Base-by-base conservation (phyloP, 768 basidiomycete genomes). In the Mycena crocata region DNA sequence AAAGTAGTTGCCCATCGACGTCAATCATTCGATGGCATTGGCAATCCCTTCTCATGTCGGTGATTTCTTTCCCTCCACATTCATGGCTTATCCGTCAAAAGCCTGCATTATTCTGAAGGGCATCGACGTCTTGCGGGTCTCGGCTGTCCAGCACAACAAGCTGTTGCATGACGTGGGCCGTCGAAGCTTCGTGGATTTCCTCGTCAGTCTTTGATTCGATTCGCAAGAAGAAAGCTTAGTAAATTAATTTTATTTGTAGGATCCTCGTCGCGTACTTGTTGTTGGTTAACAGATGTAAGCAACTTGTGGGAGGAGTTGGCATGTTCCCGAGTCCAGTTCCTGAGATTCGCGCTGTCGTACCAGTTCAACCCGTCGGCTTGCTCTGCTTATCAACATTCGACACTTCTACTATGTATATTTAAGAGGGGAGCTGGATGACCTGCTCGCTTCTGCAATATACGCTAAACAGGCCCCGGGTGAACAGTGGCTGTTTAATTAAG, bases 311-410 rank as follows among this genome's bases (percentile, higher is more conserved):
- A 14, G n/a, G 14, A 23, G 23, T 35, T 23, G 7, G 19, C 9
- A n/a, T 26, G 37, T 42, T 39, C 51, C 23, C 19, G 49, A 30
- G 24, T 56, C 13, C 31, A 42, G 12, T 21, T 9, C 37, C 28
- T 35, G 40, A 73, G 68, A n/a, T 77, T 77, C 62, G 76, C 71
- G 34, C 69, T 78, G 23, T 57, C 73, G 6, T 73, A 78, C 73
- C 23, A 76, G 74, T 62, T 74, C 75, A 63, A 75, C 76, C 0
- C 73, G 76, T 6, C 72, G 76, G 23, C 70, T 77, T 23, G 72
- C 77, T 49, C 72, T 77, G 23, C 70, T 77, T 23, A 72, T 78
- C 51, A 78, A 76, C 57, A 76, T 78, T 59, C 73, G 77, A 17
- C 70, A 72, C 42, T 75, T 72, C 30, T 78, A 78, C 69, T 78